Evolutionary conservation across 1,139 yeast species (phyloP).

Genomic region (Geotrichum klebahnii): DNA sequence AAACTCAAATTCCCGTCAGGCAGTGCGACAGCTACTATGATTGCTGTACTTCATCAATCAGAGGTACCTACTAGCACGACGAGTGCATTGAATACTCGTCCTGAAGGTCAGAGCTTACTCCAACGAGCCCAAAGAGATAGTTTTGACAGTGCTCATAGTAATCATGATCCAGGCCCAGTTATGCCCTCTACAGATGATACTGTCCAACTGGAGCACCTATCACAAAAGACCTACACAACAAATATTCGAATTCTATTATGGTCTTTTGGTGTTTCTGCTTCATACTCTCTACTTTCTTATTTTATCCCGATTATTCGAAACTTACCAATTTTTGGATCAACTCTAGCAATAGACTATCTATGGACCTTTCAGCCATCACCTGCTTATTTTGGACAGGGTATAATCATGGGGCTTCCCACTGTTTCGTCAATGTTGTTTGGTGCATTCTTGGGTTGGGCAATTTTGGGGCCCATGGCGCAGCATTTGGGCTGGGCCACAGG

Average conservation of each 20-base stretch:
- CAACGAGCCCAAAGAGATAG: constrained; percentile 9
- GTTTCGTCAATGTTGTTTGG: constrained; percentile 90
- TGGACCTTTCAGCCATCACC: constrained; percentile 96
- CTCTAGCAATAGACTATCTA: constrained; percentile 60
- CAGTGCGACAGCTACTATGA: constrained; percentile 89
- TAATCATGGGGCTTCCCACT: constrained; percentile 93
- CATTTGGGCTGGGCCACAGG: constrained; percentile 82
- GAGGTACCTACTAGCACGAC: constrained; percentile 14
- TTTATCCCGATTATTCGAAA: constrained; percentile 65
- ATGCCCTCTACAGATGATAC: constrained; percentile 9
- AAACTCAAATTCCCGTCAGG: constrained; percentile 93
- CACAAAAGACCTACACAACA: constrained; percentile 43
- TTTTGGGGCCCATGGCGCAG: constrained; percentile 76
- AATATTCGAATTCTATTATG: constrained; percentile 55
- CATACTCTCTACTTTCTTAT: constrained; percentile 66
- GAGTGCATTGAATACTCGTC: not conserved
- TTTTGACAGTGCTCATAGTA: not conserved
- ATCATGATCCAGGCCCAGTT: not conserved
- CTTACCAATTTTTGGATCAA: constrained; percentile 70
- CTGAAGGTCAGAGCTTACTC: constrained; percentile 8
- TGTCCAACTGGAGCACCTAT: constrained; percentile 20
- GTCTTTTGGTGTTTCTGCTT: constrained; percentile 67
- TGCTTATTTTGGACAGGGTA: constrained; percentile 95
- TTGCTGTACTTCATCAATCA: constrained; percentile 74
- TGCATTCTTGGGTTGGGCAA: constrained; percentile 84